Evolutionary conservation across 371 early-diverging fungal species (phyloP).

Genomic region (Rhizomucor pusillus): DNA sequence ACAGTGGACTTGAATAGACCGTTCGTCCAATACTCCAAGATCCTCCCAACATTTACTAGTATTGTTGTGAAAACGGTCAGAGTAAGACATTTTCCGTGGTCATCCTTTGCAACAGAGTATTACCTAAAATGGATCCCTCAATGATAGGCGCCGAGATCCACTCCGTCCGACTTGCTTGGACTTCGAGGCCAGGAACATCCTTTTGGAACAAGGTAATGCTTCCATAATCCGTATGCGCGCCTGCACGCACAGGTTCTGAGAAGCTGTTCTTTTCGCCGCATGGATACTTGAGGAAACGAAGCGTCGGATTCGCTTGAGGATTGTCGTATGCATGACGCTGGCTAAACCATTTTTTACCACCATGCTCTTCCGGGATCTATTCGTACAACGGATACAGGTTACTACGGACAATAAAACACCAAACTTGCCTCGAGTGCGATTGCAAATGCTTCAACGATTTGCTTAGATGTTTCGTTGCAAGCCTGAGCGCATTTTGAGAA

Average conservation of each 20-base stretch:
- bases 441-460: constrained; percentile 58
- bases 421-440: constrained; percentile 52
- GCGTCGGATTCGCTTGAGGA: constrained; percentile 37
- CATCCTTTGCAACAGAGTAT: too few species aligned
- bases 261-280: constrained; percentile 28
- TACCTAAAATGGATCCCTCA: constrained; percentile 40
- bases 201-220: constrained; percentile 72
- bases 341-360: constrained; percentile 56
- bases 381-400: background rate
- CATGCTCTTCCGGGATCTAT: constrained; percentile 52
- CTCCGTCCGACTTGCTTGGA: constrained; percentile 39
- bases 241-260: constrained; percentile 55
- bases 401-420: background rate
- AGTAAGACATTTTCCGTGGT: too few species aligned
- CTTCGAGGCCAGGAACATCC: constrained; percentile 69
- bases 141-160: constrained; percentile 69
- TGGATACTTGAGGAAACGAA: constrained; percentile 67
- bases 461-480: constrained; percentile 45
- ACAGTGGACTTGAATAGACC: constrained; percentile 67
- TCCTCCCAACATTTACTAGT: constrained; percentile 73
- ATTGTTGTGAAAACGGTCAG: too few species aligned
- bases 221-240: constrained; percentile 71
- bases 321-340: constrained; percentile 49
- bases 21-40: constrained; percentile 64
- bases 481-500: too few species aligned